Evolutionary conservation across 495 filamentous ascomycete species (phyloP), one percentile per base, ranked within the genome.

Genomic region (Neurospora africana): DNA sequence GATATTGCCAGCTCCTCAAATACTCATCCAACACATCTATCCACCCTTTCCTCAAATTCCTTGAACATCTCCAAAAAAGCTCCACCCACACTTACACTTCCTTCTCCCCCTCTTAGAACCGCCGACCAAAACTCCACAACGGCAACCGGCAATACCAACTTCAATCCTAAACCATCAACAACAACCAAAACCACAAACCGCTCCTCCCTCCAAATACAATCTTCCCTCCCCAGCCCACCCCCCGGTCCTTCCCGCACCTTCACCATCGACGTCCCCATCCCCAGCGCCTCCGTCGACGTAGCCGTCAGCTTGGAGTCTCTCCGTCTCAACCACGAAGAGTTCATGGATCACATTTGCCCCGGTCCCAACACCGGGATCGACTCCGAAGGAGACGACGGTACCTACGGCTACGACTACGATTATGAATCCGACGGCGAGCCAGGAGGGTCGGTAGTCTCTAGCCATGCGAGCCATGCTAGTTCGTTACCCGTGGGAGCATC

Each of bases 191-290:
- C 37, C 2, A 3, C 65, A 13, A 58, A 35, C 39, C 30, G 8
- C 33, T 38, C 38, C 61, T 39, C 35, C 75, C 75, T 44, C 41
- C 43, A 38, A 11, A 38, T 2, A 38, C 37, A 74, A 77, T 41
- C 67, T 70, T 10, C 68, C 73, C 68, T 44, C 41, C 7, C 69
- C 75, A 61, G 41, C 40, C 76, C 74, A 11, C 79, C 80, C 3
- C 75, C 82, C n/a, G 81, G 80, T 6, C 83, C 83, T 7, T 83
- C 82, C 73, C 82, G 82, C 74, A 86, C 82, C 40, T 86, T 86
- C 72, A 85, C 82, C 67, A 86, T 86, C 75, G 83, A 86, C 79
- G 83, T 86, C 70, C 75, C 81, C 43, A 81, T 85, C 77, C 76
- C 80, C 1, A 69, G 70, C 27, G 76, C 75, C 23, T 78, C 77